These are phyloP conservation scores for Asparagopsis taxiformis DNA, from an alignment of 31 red algal genomes.

Conservation along the genomic window DNA sequence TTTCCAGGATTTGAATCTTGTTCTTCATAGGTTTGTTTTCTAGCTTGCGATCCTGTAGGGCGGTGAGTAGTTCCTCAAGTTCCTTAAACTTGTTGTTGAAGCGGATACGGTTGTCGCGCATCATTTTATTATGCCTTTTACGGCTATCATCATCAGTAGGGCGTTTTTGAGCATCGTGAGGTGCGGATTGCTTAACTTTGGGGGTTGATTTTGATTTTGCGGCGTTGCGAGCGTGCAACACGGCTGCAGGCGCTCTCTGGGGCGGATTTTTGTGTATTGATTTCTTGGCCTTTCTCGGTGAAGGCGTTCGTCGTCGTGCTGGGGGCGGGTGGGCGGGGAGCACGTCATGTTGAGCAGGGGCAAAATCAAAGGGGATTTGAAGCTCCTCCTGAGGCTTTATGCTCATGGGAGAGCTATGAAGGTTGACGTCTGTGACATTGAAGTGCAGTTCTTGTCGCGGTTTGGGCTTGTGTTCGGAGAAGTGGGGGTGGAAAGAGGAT, in stretches of 20 bases:
- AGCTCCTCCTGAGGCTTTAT: too few species aligned
- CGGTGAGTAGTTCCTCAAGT: conserved; percentile 14
- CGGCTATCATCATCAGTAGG: conserved; percentile 23
- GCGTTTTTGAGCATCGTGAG: conserved; percentile 11
- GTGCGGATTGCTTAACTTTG: too few species aligned
- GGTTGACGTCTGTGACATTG: conserved; percentile 3
- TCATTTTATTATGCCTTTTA: conserved; percentile 52
- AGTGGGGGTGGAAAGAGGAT: not conserved
- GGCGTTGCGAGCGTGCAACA: too few species aligned
- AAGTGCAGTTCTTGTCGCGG: not conserved
- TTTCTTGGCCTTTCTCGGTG: too few species aligned
- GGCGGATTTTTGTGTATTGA: too few species aligned
- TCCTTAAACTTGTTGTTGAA: conserved; percentile 51
- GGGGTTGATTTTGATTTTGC: too few species aligned
- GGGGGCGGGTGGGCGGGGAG: not conserved
- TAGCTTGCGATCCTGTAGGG: not conserved
- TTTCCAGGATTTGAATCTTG: conserved; percentile 52
- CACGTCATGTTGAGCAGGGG: not conserved
- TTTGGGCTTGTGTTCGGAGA: conserved; percentile 3
- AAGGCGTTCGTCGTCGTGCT: too few species aligned
- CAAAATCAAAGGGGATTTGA: too few species aligned
- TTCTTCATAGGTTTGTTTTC: conserved; percentile 59
- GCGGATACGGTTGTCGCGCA: conserved; percentile 35
- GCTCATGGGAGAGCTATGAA: not conserved
- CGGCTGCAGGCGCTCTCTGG: too few species aligned